These are phyloP conservation scores for Aspergillus sp. DNA, from an alignment of 2,329 filamentous ascomycete species.

Conservation along the genomic window DNA sequence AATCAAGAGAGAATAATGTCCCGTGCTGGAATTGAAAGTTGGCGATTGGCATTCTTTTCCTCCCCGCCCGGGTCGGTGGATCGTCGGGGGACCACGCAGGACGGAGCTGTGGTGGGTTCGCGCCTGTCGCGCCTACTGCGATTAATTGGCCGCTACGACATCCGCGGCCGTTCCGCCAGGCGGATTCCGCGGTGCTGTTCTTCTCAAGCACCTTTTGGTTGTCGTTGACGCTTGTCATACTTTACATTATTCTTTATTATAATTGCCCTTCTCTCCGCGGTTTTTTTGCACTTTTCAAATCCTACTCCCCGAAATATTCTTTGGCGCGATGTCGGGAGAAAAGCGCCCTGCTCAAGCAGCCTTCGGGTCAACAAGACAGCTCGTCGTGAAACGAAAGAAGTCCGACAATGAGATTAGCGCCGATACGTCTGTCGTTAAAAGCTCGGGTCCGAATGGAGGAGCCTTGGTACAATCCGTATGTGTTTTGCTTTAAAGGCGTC, in stretches of 20 bases:
- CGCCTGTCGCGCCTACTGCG: constrained; percentile 19
- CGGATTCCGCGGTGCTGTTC: constrained; percentile 1
- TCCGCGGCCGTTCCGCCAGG: not conserved
- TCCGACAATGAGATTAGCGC: constrained; percentile 52
- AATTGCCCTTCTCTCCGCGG: not conserved
- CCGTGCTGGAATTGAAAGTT: constrained; percentile 1
- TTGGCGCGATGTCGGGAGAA: constrained; percentile 66
- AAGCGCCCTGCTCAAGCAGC: constrained; percentile 85
- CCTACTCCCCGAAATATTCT: not conserved
- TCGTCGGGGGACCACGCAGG: constrained; percentile 4
- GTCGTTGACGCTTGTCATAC: not conserved
- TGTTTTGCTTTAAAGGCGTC: constrained; percentile 8
- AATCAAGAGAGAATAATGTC: not conserved
- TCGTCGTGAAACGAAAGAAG: constrained; percentile 86
- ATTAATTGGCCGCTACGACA: constrained; percentile 4
- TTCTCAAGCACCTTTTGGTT: not conserved
- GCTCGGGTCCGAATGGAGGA: constrained; percentile 50
- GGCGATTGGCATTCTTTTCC: constrained; percentile 8
- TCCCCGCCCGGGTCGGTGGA: constrained; percentile 15
- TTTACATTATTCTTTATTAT: not conserved
- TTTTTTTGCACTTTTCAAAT: too few relatives aligned
- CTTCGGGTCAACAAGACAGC: constrained; percentile 63
- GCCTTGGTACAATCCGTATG: constrained; percentile 60
- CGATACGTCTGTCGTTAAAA: constrained; percentile 49
- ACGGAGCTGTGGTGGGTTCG: constrained; percentile 9